Conservation (phyloP, 257 asterid genomes). For the Leptodermis oblonga region DNA sequence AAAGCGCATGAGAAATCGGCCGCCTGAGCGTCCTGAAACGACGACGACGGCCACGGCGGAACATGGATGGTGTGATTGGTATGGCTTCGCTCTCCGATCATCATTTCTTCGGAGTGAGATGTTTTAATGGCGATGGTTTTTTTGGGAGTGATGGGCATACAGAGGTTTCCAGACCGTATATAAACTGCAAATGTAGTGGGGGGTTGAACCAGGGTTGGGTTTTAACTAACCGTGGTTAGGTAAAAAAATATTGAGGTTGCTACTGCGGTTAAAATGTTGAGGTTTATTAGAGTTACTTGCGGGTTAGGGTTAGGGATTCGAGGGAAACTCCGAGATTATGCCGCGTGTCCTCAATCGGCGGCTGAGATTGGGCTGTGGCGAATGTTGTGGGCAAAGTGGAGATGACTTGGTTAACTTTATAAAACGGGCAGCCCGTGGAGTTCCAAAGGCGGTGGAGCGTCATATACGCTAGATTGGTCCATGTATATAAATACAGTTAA, state of each 20-base stretch:
- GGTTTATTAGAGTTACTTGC: slow-evolving; percentile 12
- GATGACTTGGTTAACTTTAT: slow-evolving; percentile 11
- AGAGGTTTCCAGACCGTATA: slow-evolving; percentile 31
- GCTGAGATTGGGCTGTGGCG: slow-evolving; percentile 25
- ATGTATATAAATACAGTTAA: neutral
- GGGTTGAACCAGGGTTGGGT: slow-evolving; percentile 40
- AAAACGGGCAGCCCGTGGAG: slow-evolving; percentile 36
- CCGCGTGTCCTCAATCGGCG: slow-evolving; percentile 30
- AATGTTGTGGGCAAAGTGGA: neutral
- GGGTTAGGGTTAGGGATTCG: neutral
- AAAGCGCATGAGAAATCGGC: slow-evolving; percentile 25
- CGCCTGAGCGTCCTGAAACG: slow-evolving; percentile 27
- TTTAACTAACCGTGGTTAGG: slow-evolving; percentile 28
- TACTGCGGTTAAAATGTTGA: slow-evolving; percentile 29
- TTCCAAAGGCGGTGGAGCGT: slow-evolving; percentile 45
- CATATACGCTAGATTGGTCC: slow-evolving; percentile 1
- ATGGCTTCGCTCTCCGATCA: slow-evolving; percentile 46
- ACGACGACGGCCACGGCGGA: slow-evolving; percentile 60
- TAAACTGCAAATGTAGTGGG: slow-evolving; percentile 54
- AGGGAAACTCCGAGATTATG: neutral
- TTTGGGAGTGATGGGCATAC: slow-evolving; percentile 1
- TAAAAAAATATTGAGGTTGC: slow-evolving; percentile 12
- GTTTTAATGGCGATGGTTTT: neutral
- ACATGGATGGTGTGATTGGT: slow-evolving; percentile 35
- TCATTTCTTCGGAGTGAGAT: slow-evolving; percentile 18